Evolutionary conservation across 257 asterid genomes (phyloP), one percentile per base, ranked within the genome.

Genomic region (Nicotiana otophora): DNA sequence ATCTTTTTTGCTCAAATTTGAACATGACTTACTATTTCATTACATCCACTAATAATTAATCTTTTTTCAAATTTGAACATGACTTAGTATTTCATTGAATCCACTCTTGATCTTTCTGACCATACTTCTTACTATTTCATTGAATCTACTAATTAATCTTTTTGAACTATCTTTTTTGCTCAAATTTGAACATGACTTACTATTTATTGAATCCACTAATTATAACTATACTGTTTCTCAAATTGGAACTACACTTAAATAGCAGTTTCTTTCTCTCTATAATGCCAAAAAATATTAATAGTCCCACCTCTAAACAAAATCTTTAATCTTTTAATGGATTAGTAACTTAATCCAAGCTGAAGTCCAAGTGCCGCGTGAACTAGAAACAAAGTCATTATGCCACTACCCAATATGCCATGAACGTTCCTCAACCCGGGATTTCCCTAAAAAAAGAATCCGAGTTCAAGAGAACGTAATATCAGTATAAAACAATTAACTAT

Each of bases 381-480:
- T 7, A 95, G 88, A 86, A 95, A 95, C 88, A 95, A 72, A 1
- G 98, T 94, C 98, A 95, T 92, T 66, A 95, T 95, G 81, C 97
- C 95, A 85, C 98, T 94, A 60, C 99, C 99, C 88, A 95, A 84
- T 64, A 94, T 90, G 81, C 95, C 98, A 86, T 95, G 99, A 33
- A 87, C 87, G 80, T 88, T 91, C 33, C 97, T 93, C 88, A 94
- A 82, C 79, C 93, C 96, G 0, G 96, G 90, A 76, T 92, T 95
- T 34, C 97, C 98, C 99, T 95, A 76, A 16, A 36, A 12, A 61
- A 34, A 42, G 1, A 10, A 10, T n/a, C 10, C 6, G n/a, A 42
- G 7, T 57, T 80, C 74, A 79, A 1, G 1, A 9, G 20, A 79
- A 33, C 9, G 0, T 34, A 34, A 34, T 7, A 61, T 79, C 6